These are phyloP conservation scores for Scheffersomyces lignicola DNA, from an alignment of 1,139 yeast genomes.

Conservation along the genomic window DNA sequence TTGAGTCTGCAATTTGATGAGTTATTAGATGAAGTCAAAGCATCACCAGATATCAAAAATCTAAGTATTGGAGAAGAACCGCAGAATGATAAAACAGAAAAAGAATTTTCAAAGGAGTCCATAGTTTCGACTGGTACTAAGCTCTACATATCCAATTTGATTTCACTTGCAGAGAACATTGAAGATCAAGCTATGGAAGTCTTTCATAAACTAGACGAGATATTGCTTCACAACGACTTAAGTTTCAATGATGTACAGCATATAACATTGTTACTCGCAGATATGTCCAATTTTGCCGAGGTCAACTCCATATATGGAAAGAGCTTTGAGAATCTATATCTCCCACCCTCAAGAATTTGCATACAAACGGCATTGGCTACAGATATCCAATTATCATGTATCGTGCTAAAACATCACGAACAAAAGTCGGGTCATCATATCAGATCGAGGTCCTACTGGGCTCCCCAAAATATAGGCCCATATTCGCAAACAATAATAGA, in stretches of 20 bases:
- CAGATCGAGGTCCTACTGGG: slow-evolving; percentile 94
- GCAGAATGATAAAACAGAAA: not conserved
- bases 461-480: slow-evolving; percentile 97
- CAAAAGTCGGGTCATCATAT: slow-evolving; percentile 75
- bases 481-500: slow-evolving; percentile 80
- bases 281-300: slow-evolving; percentile 62
- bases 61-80: not conserved
- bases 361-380: slow-evolving; percentile 57
- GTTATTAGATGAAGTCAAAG: slow-evolving; percentile 16
- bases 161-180: slow-evolving; percentile 22
- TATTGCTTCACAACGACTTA: slow-evolving; percentile 27
- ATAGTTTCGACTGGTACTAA: slow-evolving; percentile 22
- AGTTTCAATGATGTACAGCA: slow-evolving; percentile 49
- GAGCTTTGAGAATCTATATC: slow-evolving; percentile 53
- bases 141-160: slow-evolving; percentile 54
- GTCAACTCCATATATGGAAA: slow-evolving; percentile 62
- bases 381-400: slow-evolving; percentile 59
- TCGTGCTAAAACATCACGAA: slow-evolving; percentile 31
- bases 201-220: slow-evolving; percentile 39
- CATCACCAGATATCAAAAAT: not conserved
- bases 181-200: slow-evolving; percentile 50
- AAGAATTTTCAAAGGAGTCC: not conserved
- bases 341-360: slow-evolving; percentile 90
- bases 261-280: slow-evolving; percentile 57
- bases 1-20: slow-evolving; percentile 51